Evolutionary conservation across 2,329 filamentous ascomycete species (phyloP), one percentile per base, ranked within the genome.

Genomic region (Biscogniauxia marginata): DNA sequence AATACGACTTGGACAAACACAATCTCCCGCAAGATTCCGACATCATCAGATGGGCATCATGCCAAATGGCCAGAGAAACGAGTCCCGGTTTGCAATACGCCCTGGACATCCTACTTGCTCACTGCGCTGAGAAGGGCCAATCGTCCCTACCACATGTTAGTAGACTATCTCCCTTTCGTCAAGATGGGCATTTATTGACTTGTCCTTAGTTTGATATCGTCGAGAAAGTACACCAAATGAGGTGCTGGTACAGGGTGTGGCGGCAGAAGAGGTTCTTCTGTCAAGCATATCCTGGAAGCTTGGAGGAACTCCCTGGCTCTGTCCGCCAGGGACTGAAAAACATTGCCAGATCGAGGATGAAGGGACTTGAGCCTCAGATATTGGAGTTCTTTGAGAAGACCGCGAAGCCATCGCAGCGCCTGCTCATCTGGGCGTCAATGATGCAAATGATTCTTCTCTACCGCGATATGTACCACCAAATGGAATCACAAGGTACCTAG

Each of bases 401-500:
- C 1, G 39, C 59, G 30, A 62, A 62, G 62, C 58, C 67, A 1
- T 66, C 74, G 13, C 76, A 77, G 51, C 73, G 71, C 49, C 65
- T 79, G 55, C 73, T 75, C n/a, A 63, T 81, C 20, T 81, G 79
- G 77, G 75, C 73, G 16, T 75, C 74, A 63, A 66, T 80, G 65
- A 81, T 79, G 78, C 76, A 80, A 58, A 65, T 80, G 54, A 76
- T 81, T 46, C 70, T 81, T 44, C 74, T 79, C 62, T 80, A 81
- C 58, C 73, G 74, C 20, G 76, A 80, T 52, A 66, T 80, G 48
- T 67, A 73, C 54, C 65, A 44, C 4, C 55, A 64, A 21, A 52
- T 56, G 44, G 57, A 54, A 51, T 59, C 54, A 20, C 53, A 62
- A 59, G 65, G 65, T 67, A 66, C 46, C 50, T 16, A 30, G 23